phyloP scores from a whole-genome alignment of 1,284 basidiomycete species.

The Cutaneotrichosporon sp. region DNA sequence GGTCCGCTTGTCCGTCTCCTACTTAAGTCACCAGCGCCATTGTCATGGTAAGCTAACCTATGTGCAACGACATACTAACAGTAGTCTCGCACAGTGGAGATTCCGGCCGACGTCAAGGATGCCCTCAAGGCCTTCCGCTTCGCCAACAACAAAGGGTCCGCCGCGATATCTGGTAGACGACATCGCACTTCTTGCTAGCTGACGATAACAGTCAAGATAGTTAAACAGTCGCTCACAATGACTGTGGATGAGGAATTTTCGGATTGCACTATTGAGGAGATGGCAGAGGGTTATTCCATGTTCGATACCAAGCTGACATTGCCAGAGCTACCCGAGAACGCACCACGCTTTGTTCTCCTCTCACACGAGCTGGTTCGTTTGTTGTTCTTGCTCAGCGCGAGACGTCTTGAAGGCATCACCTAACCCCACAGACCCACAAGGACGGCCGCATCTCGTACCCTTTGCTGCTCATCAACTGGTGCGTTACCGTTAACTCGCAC shows the following conservation, averaged over 20 bases:
- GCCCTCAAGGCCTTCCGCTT: conserved; percentile 78
- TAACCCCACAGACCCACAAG: conserved; percentile 53
- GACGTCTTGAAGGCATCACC: background rate
- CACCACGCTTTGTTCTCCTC: conserved; percentile 77
- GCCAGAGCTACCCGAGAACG: conserved; percentile 80
- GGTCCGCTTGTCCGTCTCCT: no score
- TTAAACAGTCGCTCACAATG: conserved; percentile 71
- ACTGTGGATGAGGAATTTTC: conserved; percentile 75
- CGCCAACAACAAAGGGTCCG: conserved; percentile 59
- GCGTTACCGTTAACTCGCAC: background rate
- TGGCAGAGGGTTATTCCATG: conserved; percentile 63
- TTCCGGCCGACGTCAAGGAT: conserved; percentile 68
- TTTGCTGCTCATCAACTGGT: conserved; percentile 79
- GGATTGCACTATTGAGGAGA: conserved; percentile 68
- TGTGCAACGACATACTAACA: background rate
- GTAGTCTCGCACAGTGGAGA: conserved; percentile 72
- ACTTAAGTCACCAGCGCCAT: no score
- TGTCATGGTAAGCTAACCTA: background rate
- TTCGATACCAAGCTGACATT: background rate
- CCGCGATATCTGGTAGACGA: conserved; percentile 59
- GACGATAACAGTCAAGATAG: conserved; percentile 63
- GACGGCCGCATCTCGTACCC: conserved; percentile 85
- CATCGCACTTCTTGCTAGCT: background rate
- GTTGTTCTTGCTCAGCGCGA: no score
- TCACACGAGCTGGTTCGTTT: conserved; percentile 64